Percentiles rank a stretch among this genome's conserved stretches.
phyloP scores from a whole-genome alignment of 176 grass and related monocot species.

The Saccharum spontaneum region DNA sequence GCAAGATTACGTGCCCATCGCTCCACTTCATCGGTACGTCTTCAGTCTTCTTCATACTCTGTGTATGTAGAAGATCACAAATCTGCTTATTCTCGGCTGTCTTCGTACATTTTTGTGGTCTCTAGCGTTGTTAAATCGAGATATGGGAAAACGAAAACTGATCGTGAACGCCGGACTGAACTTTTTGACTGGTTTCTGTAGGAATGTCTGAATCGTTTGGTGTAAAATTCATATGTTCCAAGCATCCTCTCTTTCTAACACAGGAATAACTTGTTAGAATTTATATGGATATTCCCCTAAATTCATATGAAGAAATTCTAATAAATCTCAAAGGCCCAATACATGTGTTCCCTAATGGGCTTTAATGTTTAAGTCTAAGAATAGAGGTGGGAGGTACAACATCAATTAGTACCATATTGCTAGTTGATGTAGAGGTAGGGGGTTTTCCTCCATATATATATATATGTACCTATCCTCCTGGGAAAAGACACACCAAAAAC shows the following conservation, averaged over 20 bases:
- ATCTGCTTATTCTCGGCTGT: not conserved
- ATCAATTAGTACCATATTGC: too few species aligned
- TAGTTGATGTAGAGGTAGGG: too few species aligned
- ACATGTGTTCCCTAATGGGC: too few species aligned
- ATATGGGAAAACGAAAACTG: not conserved
- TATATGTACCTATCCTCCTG: too few species aligned
- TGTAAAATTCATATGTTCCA: not conserved
- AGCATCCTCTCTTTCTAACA: not conserved
- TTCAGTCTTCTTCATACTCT: not conserved
- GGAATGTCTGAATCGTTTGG: not conserved
- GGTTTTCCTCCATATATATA: too few species aligned
- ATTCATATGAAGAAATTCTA: too few species aligned
- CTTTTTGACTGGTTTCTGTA: not conserved
- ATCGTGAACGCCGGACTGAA: not conserved
- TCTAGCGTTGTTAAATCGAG: not conserved
- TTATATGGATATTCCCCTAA: too few species aligned
- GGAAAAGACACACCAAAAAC: too few species aligned
- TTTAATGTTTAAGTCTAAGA: too few species aligned
- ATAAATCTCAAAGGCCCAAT: too few species aligned
- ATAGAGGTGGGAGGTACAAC: too few species aligned
- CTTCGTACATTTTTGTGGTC: not conserved
- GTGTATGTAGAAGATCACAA: not conserved
- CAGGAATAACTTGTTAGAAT: not conserved
- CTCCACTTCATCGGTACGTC: slow-evolving; percentile 64
- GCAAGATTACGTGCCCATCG: slow-evolving; percentile 47